Evolutionary conservation across 1,284 basidiomycete genomes (phyloP).

Genomic region (Irpex sp.): DNA sequence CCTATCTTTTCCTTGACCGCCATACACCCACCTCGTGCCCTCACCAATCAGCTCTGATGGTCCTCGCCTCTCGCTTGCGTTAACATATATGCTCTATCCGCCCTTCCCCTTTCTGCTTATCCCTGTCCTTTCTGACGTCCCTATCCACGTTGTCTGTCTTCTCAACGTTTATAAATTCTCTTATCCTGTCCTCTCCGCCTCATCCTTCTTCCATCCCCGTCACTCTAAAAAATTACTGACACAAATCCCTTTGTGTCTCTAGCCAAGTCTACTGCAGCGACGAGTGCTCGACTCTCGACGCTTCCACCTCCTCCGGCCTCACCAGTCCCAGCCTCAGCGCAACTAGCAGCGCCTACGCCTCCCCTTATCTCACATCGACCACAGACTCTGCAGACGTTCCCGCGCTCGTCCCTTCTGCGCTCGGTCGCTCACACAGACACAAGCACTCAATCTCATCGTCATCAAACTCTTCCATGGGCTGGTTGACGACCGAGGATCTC

Average conservation of each 20-base stretch:
- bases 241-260: conserved; percentile 15
- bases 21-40: conserved; percentile 4
- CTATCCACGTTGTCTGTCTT: background rate
- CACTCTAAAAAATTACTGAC: background rate
- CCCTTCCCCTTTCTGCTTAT: conserved; percentile 1
- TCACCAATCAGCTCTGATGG: background rate
- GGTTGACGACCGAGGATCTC: conserved; percentile 39
- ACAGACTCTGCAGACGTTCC: conserved; percentile 31
- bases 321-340: conserved; percentile 41
- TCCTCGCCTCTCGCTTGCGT: background rate
- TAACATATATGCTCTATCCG: background rate
- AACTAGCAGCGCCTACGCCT: conserved; percentile 59
- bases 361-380: conserved; percentile 54
- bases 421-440: conserved; percentile 32
- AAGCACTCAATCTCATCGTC: conserved; percentile 18
- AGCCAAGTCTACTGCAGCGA: conserved; percentile 74
- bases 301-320: conserved; percentile 48
- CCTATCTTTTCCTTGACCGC: background rate
- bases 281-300: conserved; percentile 61
- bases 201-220: background rate
- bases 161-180: background rate
- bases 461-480: conserved; percentile 47
- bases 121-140: background rate
- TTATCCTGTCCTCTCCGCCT: background rate
- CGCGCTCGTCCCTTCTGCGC: conserved; percentile 39